Conservation (phyloP, 495 filamentous ascomycete genomes). For the Trichoderma parareesei region DNA sequence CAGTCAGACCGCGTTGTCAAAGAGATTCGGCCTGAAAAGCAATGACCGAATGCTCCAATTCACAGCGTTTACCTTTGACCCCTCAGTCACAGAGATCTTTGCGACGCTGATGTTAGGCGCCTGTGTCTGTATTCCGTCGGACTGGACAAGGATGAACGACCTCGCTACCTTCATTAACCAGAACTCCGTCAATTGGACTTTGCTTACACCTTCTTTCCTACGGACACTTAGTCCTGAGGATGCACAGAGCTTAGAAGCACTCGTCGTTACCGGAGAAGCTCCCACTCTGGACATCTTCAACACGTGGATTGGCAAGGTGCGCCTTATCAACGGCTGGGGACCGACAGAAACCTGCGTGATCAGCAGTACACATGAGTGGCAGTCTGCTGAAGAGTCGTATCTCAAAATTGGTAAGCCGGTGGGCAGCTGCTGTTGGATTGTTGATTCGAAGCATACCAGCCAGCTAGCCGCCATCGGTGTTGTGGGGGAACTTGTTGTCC, state of each 20-base stretch:
- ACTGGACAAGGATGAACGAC: background rate
- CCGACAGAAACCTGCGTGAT: slow-evolving; percentile 2
- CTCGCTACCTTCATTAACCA: slow-evolving; percentile 15
- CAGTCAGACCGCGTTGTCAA: slow-evolving; percentile 25
- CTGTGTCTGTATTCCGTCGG: slow-evolving; percentile 8
- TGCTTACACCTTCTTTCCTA: slow-evolving; percentile 11
- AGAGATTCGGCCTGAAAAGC: slow-evolving; percentile 30
- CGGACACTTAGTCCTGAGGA: slow-evolving; percentile 15
- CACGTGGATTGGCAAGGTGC: slow-evolving; percentile 2
- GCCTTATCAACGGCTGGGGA: slow-evolving; percentile 15
- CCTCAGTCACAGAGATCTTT: background rate
- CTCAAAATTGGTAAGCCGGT: slow-evolving; percentile 42
- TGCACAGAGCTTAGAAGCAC: slow-evolving; percentile 16
- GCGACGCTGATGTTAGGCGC: background rate
- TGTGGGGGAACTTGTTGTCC: slow-evolving; percentile 36
- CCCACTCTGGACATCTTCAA: slow-evolving; percentile 11
- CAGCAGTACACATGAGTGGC: background rate
- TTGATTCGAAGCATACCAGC: slow-evolving; percentile 41
- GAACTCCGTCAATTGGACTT: slow-evolving; percentile 7
- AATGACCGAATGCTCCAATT: slow-evolving; percentile 51
- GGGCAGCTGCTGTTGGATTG: slow-evolving; percentile 44
- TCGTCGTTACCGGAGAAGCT: slow-evolving; percentile 18
- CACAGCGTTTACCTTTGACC: slow-evolving; percentile 23
- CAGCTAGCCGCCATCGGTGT: slow-evolving; percentile 41
- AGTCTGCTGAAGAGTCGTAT: slow-evolving; percentile 15